Evolutionary conservation across 2,329 filamentous ascomycete genomes (phyloP), one percentile per base, ranked within the genome.

Genomic region (Aspergillus intermedius): DNA sequence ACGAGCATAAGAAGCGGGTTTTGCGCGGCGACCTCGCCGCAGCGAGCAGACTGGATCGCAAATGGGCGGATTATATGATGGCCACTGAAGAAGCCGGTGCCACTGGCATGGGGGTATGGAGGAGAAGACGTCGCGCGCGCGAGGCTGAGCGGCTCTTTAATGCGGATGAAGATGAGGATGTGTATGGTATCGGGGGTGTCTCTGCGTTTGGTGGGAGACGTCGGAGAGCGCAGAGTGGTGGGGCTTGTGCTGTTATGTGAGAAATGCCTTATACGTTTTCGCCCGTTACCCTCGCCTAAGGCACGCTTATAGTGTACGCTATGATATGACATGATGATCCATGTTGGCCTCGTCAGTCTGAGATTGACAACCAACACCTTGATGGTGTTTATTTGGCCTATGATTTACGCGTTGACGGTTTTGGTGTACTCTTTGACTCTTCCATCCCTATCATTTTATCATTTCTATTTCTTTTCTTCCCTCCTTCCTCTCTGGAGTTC

Each of bases 31-130:
- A 95, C 53, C 79, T 89, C 50, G 74, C 77, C 0, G 78, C 87
- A 1, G 93, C 93, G 0, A 78, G 77, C 34, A 77, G 88, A n/a
- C 76, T 97, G 17, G 91, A 95, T 74, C 79, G 84, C 54, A 94
- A 91, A 66, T 97, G 91, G 91, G 86, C 86, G 0, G 87, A 94
- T 47, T 95, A 89, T 67, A 96, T 96, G 90, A 88, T 94, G 71
- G 84, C 88, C 13, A 87, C 81, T 45, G 89, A 95, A 67, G 91
- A 96, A 65, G 88, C 87, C 0, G 87, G 85, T 2, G 79, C 80
- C 2, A 60, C 62, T 9, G 71, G 69, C 34, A 76, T 73, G 2
- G 88, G 86, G 5, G 74, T 79, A 2, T 77, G 90, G 47, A 76
- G 90, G 46, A 75, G 91, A 50, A 77, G 90, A 54, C 78, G 90